phyloP scores from a whole-genome alignment of 441 rosid genomes.

The Populus tomentosa region DNA sequence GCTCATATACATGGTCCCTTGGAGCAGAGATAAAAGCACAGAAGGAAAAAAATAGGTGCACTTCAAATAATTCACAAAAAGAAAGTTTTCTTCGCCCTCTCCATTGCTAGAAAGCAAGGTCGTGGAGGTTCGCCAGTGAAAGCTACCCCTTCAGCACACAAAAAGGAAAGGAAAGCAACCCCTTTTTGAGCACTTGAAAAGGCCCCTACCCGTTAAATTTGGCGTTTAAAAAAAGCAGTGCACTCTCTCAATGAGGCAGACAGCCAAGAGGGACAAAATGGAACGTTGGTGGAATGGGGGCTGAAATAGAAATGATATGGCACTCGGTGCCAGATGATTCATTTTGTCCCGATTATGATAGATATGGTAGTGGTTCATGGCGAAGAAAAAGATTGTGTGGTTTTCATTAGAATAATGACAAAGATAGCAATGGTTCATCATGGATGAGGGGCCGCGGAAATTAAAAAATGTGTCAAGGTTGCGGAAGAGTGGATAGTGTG shows the following conservation, averaged over 20 bases:
- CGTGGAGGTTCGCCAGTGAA: no score
- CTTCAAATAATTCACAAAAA: background rate
- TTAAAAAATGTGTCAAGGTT: background rate
- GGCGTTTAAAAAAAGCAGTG: background rate
- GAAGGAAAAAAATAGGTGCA: background rate
- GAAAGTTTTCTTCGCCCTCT: background rate
- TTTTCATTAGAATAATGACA: background rate
- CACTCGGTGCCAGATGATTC: background rate
- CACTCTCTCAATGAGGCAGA: background rate
- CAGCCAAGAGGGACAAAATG: background rate
- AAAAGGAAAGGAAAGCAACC: background rate
- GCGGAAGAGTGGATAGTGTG: background rate
- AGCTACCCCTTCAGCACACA: background rate
- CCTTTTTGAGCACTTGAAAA: background rate
- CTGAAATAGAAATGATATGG: background rate
- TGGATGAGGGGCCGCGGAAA: background rate
- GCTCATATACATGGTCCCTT: background rate
- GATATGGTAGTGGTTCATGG: background rate
- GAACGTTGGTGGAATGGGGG: background rate
- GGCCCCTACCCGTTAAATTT: background rate
- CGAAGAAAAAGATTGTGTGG: background rate
- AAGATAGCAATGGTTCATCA: background rate
- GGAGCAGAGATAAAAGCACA: background rate
- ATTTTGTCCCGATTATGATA: background rate
- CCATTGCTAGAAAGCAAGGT: background rate